These are phyloP conservation scores for Phellopilus nigrolimitatus DNA, from an alignment of 1,284 basidiomycete genomes.

Conservation along the genomic window DNA sequence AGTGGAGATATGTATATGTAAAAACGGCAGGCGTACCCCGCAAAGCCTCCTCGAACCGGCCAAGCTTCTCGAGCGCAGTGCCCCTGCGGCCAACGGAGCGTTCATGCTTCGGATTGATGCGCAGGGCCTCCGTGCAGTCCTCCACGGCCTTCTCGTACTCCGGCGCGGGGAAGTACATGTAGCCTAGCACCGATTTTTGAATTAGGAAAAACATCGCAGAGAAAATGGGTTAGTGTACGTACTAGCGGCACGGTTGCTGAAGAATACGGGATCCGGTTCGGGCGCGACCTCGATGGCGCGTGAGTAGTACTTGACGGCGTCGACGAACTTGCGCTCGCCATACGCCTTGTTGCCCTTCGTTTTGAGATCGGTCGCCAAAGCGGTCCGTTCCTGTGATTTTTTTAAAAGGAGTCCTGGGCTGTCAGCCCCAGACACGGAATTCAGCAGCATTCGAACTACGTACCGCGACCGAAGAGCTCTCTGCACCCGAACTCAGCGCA, in stretches of 20 bases:
- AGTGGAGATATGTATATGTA: background rate
- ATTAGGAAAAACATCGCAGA: background rate
- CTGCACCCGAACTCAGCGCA: slow-evolving; percentile 3
- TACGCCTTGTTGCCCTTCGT: slow-evolving; percentile 89
- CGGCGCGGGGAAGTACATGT: slow-evolving; percentile 86
- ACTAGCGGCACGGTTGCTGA: slow-evolving; percentile 97
- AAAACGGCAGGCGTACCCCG: slow-evolving; percentile 49
- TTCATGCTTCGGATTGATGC: slow-evolving; percentile 82
- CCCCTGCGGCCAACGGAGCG: slow-evolving; percentile 96
- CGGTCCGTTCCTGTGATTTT: slow-evolving; percentile 80
- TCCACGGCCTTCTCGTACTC: slow-evolving; percentile 81
- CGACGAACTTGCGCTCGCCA: slow-evolving; percentile 69
- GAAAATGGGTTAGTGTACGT: slow-evolving; percentile 28
- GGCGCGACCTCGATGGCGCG: slow-evolving; percentile 86
- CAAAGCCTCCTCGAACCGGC: slow-evolving; percentile 70
- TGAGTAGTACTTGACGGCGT: slow-evolving; percentile 84
- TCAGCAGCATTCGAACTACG: no score
- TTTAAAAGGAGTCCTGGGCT: no score
- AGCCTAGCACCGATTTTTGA: slow-evolving; percentile 57
- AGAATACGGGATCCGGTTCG: slow-evolving; percentile 90
- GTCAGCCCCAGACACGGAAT: no score
- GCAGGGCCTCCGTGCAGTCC: slow-evolving; percentile 89
- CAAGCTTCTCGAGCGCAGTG: slow-evolving; percentile 78
- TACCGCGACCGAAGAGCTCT: slow-evolving; percentile 8
- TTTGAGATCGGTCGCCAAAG: slow-evolving; percentile 80